Conservation (phyloP, 73 alveolate genomes). For the Paramecium biaurelia region DNA sequence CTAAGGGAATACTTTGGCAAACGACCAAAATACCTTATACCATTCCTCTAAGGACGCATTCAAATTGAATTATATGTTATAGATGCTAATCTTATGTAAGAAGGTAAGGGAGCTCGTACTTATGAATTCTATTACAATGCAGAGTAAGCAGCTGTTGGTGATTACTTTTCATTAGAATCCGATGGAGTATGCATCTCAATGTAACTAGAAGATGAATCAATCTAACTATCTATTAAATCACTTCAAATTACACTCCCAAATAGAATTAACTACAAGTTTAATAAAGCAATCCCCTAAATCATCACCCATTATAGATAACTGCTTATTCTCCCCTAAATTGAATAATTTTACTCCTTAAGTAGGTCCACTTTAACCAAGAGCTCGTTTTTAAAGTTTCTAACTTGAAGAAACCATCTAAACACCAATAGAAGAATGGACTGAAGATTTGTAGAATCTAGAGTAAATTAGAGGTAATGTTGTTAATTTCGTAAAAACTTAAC, state of each 20-base stretch:
- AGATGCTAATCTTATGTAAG: not conserved
- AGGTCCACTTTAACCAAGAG: not conserved
- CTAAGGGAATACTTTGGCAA: not conserved
- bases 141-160: not conserved
- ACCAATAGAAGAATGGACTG: not conserved
- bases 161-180: not conserved
- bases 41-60: not conserved
- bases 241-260: not conserved
- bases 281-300: not conserved
- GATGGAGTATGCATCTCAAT: not conserved
- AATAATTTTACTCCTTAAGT: not conserved
- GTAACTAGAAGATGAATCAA: not conserved
- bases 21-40: not conserved
- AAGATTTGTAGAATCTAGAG: not conserved
- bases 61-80: not conserved
- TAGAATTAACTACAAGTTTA: not conserved
- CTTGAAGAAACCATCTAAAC: not conserved
- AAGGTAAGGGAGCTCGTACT: not conserved
- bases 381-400: not conserved
- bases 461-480: not conserved
- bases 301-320: not conserved
- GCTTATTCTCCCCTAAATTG: not conserved
- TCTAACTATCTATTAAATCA: not conserved
- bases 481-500: constrained; percentile 4
- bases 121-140: not conserved